phyloP scores from a whole-genome alignment of 768 basidiomycete genomes.

The Pisolithus sp. region DNA sequence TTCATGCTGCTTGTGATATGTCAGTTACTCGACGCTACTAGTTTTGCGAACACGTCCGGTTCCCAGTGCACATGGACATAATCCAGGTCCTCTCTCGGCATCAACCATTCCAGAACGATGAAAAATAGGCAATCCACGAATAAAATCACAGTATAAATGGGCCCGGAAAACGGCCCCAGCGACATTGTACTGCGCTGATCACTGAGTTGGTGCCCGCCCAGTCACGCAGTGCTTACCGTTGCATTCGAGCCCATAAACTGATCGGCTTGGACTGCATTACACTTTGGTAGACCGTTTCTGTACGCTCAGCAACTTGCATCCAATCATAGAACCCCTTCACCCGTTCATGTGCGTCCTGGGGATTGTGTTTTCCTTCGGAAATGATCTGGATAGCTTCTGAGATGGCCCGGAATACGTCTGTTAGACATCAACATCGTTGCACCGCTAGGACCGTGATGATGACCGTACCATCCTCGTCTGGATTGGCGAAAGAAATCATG shows the following conservation, averaged over 20 bases:
- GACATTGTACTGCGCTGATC: constrained; percentile 55
- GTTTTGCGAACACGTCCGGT: constrained; percentile 16
- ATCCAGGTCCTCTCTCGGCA: constrained; percentile 73
- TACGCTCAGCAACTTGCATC: constrained; percentile 70
- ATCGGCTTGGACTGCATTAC: constrained; percentile 57
- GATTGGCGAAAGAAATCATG: constrained; percentile 92
- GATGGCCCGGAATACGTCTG: constrained; percentile 83
- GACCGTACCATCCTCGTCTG: constrained; percentile 83
- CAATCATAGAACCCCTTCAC: constrained; percentile 85
- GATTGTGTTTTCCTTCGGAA: constrained; percentile 62
- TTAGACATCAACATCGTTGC: neutral
- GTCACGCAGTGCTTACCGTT: constrained; percentile 43
- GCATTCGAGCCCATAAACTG: constrained; percentile 73
- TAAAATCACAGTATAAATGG: constrained; percentile 83
- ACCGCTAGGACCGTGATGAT: neutral
- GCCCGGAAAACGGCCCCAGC: constrained; percentile 75
- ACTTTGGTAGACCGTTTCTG: constrained; percentile 73
- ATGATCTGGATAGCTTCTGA: constrained; percentile 74
- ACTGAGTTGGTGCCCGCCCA: neutral
- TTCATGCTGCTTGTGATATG: neutral
- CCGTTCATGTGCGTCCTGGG: constrained; percentile 65
- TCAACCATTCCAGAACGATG: constrained; percentile 74
- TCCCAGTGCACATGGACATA: constrained; percentile 67
- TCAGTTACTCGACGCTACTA: neutral
- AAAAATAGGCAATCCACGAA: constrained; percentile 89